Base-by-base conservation (phyloP, 2,329 filamentous ascomycete species). In the Penicillium sp. region DNA sequence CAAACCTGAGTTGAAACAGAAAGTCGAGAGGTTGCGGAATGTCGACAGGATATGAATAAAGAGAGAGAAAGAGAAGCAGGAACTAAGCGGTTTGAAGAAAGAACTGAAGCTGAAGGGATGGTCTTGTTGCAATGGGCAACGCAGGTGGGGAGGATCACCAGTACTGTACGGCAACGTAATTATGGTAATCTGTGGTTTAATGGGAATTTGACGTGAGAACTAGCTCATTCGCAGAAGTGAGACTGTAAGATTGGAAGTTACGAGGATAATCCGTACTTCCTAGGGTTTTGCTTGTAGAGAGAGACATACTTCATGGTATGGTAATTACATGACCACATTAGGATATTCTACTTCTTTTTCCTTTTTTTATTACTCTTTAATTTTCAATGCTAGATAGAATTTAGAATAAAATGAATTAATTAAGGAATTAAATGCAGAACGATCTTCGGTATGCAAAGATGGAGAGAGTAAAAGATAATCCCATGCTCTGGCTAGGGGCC, bases 81-180 rank as follows among this genome's bases (percentile, higher is more conserved):
- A 58, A 61, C 41, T 44, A 53, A 64, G 63, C 60, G 59, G 56
- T 57, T 60, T 63, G 63, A 67, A 67, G 66, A 71, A 66, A 67
- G 64, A 67, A 66, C 63, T 69, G 71, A 72, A 72, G 69, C 68
- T 71, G 68, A 71, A 69, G 66, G 69, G 69, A 71, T 71, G 69
- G 61, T 61, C 66, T 71, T 72, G 70, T 72, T 73, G 70, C 71
- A 72, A 73, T 72, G 69, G 51, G 70, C 70, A 72, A 72, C 70
- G 70, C 61, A 66, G 71, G 70, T 72, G 70, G 69, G 69, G 70
- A 72, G 69, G 69, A 72, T 72, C 69, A 62, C 50, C 38, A 47
- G 34, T 40, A 43, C 53, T 47, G 45, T 60, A 55, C 45, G 41
- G 41, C 48, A 45, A 41, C 48, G 45, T 36, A 36, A 36, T 36